A percentile compares a stretch with the other conserved stretches of the same genome.
phyloP scores from a whole-genome alignment of 257 asterid species.

The Mentha longifolia region DNA sequence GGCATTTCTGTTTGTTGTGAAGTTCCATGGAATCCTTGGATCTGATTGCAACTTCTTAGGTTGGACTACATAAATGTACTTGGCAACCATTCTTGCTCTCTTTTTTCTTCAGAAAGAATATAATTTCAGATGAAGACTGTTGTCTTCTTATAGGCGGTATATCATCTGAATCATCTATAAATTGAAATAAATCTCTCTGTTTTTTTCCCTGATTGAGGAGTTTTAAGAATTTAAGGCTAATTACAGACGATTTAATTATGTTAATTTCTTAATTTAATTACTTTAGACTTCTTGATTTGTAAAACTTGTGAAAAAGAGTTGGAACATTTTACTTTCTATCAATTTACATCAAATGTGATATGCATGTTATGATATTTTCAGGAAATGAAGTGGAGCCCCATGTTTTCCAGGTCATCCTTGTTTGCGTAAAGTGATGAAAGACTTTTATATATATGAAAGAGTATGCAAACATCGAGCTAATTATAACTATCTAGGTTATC shows the following conservation, averaged over 20 bases:
- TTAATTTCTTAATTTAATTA: not conserved
- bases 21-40: too few species aligned
- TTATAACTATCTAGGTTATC: too few species aligned
- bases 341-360: too few species aligned
- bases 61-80: conserved; percentile 8
- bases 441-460: too few species aligned
- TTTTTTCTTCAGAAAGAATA: not conserved
- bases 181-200: not conserved
- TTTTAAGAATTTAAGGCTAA: not conserved
- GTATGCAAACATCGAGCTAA: too few species aligned
- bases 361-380: too few species aligned
- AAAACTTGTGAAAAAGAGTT: too few species aligned
- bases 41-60: conserved; percentile 12
- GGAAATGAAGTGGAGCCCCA: too few species aligned
- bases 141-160: not conserved
- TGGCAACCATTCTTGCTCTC: not conserved
- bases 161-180: conserved; percentile 10
- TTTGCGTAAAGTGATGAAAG: too few species aligned
- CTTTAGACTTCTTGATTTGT: not conserved
- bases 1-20: not conserved
- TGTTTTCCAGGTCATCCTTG: too few species aligned
- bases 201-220: not conserved
- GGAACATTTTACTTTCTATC: too few species aligned
- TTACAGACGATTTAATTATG: not conserved
- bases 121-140: not conserved